Base-by-base conservation (phyloP, 805 yeast genomes). In the Saturnispora galanensis region DNA sequence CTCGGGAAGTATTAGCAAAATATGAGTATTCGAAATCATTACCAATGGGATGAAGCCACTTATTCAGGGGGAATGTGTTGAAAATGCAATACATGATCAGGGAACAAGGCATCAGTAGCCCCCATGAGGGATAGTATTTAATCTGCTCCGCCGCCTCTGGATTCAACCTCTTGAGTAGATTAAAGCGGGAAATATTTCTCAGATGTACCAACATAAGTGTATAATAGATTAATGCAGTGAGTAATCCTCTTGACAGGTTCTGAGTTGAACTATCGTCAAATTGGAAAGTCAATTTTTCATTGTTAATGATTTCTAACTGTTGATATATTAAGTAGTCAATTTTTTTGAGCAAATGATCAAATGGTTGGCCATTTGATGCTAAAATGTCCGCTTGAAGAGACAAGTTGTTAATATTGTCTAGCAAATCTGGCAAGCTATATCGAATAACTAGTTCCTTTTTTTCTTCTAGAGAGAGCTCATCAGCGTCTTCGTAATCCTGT, bases 241-340 rank as follows among this genome's bases (percentile, higher is more conserved):
- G 61, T 29, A 75, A 61, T 41, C 82, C 81, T 37, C 74, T 71
- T 52, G 74, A 69, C 39, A 74, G 71, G 32, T 66, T 67, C 26
- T 68, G 58, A 4, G 69, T 62, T 10, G 39, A 34, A 12, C 46
- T 38, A 44, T 56, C 52, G 50, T 77, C 78, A 38, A 80, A 67
- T n/a, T 77, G 69, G 54, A 81, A 83, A 46, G 73, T 75, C 47
- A 84, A 64, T 46, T 70, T 71, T 2, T 70, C 63, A 0, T 90
- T 88, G 26, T 21, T 21, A 44, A 84, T 61, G 46, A 71, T 73
- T 45, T 76, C 72, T 64, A 81, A 79, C 90, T 90, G 84, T 42
- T 75, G 69, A 21, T 84, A 83, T 74, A 84, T 72, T 39, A 84
- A 69, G 74, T 76, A 71, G 59, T 84, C 93, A 55, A 85, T 70